Evolutionary conservation across 1,284 basidiomycete species (phyloP).

Genomic region (Porogramme epimiltina): DNA sequence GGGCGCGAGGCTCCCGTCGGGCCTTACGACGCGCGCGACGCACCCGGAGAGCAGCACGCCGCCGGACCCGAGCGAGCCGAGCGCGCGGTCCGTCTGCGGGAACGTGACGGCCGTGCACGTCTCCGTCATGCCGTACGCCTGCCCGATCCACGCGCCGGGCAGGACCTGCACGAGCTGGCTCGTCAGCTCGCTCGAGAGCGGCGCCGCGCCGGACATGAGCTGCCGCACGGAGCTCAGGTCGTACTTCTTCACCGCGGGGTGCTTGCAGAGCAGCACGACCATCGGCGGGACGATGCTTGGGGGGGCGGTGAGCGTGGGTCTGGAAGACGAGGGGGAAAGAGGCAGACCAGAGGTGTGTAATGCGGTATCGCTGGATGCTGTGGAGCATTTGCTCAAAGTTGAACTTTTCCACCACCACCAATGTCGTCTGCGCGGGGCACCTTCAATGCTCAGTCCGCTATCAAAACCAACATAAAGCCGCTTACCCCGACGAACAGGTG

Average conservation of each 20-base stretch:
- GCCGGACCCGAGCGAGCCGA: conserved; percentile 36
- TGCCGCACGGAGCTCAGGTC: conserved; percentile 63
- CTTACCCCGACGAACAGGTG: conserved; percentile 51
- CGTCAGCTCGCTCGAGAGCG: conserved; percentile 68
- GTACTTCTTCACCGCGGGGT: conserved; percentile 67
- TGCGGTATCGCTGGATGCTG: conserved; percentile 67
- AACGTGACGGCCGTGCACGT: conserved; percentile 50
- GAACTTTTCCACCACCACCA: conserved; percentile 79
- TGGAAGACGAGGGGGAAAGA: conserved; percentile 10
- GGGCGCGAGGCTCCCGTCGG: conserved; percentile 40
- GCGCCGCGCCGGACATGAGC: conserved; percentile 74
- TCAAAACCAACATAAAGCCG: conserved; percentile 18
- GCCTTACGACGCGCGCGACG: conserved; percentile 40
- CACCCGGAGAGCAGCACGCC: conserved; percentile 43
- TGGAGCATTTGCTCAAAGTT: conserved; percentile 66
- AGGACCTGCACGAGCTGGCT: conserved; percentile 54
- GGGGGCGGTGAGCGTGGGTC: conserved; percentile 24
- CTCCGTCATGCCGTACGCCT: conserved; percentile 63
- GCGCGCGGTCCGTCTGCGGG: conserved; percentile 23
- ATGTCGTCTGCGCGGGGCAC: conserved; percentile 28
- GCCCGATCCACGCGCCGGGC: conserved; percentile 61
- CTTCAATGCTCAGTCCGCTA: background rate
- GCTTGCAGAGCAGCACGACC: conserved; percentile 61
- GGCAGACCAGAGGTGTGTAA: conserved; percentile 65
- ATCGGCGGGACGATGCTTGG: conserved; percentile 68